Evolutionary conservation across 164 flowering plant species (phyloP), one percentile per base, ranked within the genome.

Genomic region (Berberis thunbergii): DNA sequence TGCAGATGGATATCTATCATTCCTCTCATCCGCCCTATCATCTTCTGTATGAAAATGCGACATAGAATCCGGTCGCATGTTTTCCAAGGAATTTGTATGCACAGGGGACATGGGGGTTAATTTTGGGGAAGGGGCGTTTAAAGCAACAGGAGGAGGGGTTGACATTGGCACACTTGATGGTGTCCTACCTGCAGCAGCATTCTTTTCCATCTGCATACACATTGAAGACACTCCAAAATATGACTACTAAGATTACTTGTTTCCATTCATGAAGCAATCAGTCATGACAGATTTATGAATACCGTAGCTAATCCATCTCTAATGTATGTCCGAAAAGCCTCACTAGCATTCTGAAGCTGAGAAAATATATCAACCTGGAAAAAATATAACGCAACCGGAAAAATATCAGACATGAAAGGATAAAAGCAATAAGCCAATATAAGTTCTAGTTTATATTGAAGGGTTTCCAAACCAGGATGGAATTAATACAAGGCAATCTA

Each of bases 311-410:
- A 74, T 62, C 97, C 99, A 76, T 95, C 97, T 72, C 96, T 82
- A 43, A 91, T 94, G 71, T 91, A 94, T n/a, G 96, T 91, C 9
- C 99, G 82, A 66, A 94, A 94, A 50, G 99, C 99, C 75, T 94
- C 99, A 62, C 99, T 94, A 45, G 99, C 99, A 82, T 94, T 94
- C 81, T 94, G 99, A 44, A 94, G 96, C 78, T 94, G 99, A 65
- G 96, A 57, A 82, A 91, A 94, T 76, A 94, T 94, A 77, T 94
- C 97, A 62, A 94, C 96, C 99, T 94, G 80, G 45, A 66, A 69
- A 11, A 58, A 63, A 50, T n/a, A 57, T 3, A 46, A 46, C 8
- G 26, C 26, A 26, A 26, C 26, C 26, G 26, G 26, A 26, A 26
- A 26, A 26, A 26, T 26, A 26, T 26, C 26, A 26, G 26, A 26